These are phyloP conservation scores for Starmerella bombi DNA, from an alignment of 805 yeast species.

Conservation along the genomic window DNA sequence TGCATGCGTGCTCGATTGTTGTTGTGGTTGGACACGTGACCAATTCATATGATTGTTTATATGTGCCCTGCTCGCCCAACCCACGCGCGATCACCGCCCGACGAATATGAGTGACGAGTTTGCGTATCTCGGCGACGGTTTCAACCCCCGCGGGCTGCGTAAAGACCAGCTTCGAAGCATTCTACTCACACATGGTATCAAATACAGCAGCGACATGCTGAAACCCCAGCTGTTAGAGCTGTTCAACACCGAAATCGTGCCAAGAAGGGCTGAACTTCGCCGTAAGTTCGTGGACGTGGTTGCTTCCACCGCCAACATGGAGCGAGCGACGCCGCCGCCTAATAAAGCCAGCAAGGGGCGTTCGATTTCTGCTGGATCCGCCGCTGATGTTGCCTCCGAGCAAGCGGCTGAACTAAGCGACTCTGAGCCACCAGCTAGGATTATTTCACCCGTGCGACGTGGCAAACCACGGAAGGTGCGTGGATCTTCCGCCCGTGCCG, in stretches of 20 bases:
- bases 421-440: no score
- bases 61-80: no score
- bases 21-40: no score
- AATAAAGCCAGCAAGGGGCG: not conserved
- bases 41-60: no score
- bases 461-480: not conserved
- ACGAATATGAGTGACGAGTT: conserved; percentile 11
- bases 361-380: not conserved
- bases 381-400: conserved; percentile 1
- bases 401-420: conserved; percentile 1
- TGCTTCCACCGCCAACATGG: conserved; percentile 31
- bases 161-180: conserved; percentile 60
- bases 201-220: conserved; percentile 48
- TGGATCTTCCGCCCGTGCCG: not conserved
- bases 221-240: conserved; percentile 51
- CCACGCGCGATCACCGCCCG: no score
- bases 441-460: not conserved
- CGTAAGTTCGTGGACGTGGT: conserved; percentile 24
- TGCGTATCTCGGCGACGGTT: conserved; percentile 32
- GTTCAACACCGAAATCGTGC: conserved; percentile 43
- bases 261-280: conserved; percentile 35
- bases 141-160: conserved; percentile 52
- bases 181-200: conserved; percentile 48
- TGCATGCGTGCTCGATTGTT: no score
- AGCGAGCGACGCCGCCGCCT: conserved; percentile 26